Conservation (phyloP, 306 rosid genomes). For the Dalbergia cochinchinensis region DNA sequence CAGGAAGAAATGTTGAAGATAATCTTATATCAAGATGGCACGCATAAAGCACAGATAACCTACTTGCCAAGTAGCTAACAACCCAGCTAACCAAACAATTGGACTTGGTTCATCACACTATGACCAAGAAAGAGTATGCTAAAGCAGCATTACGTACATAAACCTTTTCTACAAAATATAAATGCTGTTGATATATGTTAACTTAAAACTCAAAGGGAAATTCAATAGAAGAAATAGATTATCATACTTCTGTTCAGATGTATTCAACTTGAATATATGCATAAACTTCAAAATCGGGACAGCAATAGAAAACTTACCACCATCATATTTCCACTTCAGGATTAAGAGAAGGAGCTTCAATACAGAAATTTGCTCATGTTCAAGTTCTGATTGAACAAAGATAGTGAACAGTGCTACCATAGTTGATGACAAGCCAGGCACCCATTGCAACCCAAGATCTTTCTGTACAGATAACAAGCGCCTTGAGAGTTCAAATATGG, state of each 20-base stretch:
- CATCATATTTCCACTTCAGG: constrained; percentile 77
- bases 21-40: constrained; percentile 17
- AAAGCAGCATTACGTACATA: constrained; percentile 20
- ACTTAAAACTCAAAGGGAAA: constrained; percentile 21
- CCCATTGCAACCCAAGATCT: constrained; percentile 77
- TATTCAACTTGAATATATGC: constrained; percentile 37
- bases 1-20: not conserved
- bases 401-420: constrained; percentile 65
- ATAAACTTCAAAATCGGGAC: constrained; percentile 26
- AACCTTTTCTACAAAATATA: constrained; percentile 8
- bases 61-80: constrained; percentile 26
- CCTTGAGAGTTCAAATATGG: constrained; percentile 70
- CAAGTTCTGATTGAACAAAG: constrained; percentile 80
- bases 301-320: constrained; percentile 59
- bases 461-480: constrained; percentile 71
- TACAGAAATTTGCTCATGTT: constrained; percentile 80
- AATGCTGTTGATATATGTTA: constrained; percentile 4
- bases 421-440: constrained; percentile 62
- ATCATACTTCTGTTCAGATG: constrained; percentile 13
- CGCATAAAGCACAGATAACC: constrained; percentile 26
- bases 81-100: constrained; percentile 11
- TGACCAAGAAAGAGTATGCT: constrained; percentile 31
- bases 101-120: not conserved
- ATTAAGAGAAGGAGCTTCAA: constrained; percentile 71
- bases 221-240: constrained; percentile 3